Base-by-base conservation (phyloP, 139 green algal species). In the Ulvella scutata region DNA sequence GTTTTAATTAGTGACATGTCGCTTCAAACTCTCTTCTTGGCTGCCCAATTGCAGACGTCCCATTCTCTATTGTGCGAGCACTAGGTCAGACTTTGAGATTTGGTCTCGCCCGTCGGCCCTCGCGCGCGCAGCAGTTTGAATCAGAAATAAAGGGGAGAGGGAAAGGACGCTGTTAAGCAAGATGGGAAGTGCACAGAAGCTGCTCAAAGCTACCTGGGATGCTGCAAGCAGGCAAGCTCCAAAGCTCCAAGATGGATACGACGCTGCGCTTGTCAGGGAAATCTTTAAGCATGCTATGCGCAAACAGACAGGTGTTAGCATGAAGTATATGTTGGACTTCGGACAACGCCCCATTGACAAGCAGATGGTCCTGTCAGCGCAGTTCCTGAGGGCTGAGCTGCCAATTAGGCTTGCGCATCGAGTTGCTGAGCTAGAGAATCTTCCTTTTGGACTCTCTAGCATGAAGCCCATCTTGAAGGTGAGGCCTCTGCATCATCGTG, bases 311-410 rank as follows among this genome's bases (percentile, higher is more conserved):
- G 95, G 95, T 39, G 95, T 99, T 37, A 92, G 80, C 73, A 80
- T 99, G 7, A 98, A 97, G 76, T 97, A 93, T 77, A 98, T 97
- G 93, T 86, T 98, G 51, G 94, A 98, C 77, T 98, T 98, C 83
- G 93, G 92, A 2, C 81, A 85, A 28, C 92, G 91, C 39, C 95
- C 95, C 17, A 94, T 97, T 9, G 88, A 97, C 73, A 84, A 88
- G 29, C 94, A 98, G 80, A 79, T 99, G 33, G 76, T 97, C 20
- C 80, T 97, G 1, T 93, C 86, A n/a, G 94, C 92, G 2, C 94
- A 99, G 82, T 98, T 99, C 75, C 77, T 98, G 77, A 92, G 97
- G 74, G 92, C 96, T 75, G 94, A 98, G 85, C 86, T 98, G 43
- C 95, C 95, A 9, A 87, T 98, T 6, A 82, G 95, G 3, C 81